These are phyloP conservation scores for Lecanicillium sp. DNA, from an alignment of 2,329 filamentous ascomycete species.

Conservation along the genomic window DNA sequence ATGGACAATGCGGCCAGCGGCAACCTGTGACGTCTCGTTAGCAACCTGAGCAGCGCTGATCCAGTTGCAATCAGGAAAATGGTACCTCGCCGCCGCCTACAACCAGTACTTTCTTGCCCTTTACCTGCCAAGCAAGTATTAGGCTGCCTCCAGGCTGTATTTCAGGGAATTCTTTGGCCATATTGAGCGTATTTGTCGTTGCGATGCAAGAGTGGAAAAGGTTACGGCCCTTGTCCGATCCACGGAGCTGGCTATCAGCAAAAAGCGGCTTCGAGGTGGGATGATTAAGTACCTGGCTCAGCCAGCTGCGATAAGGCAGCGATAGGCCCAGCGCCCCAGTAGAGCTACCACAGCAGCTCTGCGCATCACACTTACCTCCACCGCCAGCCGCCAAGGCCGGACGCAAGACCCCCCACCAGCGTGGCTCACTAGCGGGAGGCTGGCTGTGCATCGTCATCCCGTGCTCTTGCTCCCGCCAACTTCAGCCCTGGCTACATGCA, in stretches of 20 bases:
- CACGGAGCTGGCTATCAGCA: too few species aligned
- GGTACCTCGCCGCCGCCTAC: slow-evolving; percentile 90
- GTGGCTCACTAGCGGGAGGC: not conserved
- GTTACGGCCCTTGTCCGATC: too few species aligned
- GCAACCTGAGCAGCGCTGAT: not conserved
- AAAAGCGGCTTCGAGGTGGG: not conserved
- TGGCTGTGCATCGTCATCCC: slow-evolving; percentile 7
- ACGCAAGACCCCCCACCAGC: not conserved
- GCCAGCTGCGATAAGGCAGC: slow-evolving; percentile 13
- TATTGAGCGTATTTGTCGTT: slow-evolving; percentile 11
- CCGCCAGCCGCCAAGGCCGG: not conserved
- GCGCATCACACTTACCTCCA: not conserved
- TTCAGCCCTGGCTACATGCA: slow-evolving; percentile 5
- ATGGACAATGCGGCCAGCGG: slow-evolving; percentile 87
- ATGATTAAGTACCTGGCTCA: too few species aligned
- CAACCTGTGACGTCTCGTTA: slow-evolving; percentile 56
- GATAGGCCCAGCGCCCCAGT: slow-evolving; percentile 4
- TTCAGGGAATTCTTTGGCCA: slow-evolving; percentile 56
- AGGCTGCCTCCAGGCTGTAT: slow-evolving; percentile 87
- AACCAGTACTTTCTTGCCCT: slow-evolving; percentile 81
- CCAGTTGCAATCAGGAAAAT: not conserved
- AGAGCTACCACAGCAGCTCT: not conserved
- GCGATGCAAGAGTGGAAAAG: slow-evolving; percentile 8
- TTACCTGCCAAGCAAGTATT: slow-evolving; percentile 93
- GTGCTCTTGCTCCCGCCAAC: not conserved